Percentiles rank a stretch among this genome's conserved stretches.
Evolutionary conservation across 495 filamentous ascomycete genomes (phyloP).

Genomic region (Daldinia childiae): DNA sequence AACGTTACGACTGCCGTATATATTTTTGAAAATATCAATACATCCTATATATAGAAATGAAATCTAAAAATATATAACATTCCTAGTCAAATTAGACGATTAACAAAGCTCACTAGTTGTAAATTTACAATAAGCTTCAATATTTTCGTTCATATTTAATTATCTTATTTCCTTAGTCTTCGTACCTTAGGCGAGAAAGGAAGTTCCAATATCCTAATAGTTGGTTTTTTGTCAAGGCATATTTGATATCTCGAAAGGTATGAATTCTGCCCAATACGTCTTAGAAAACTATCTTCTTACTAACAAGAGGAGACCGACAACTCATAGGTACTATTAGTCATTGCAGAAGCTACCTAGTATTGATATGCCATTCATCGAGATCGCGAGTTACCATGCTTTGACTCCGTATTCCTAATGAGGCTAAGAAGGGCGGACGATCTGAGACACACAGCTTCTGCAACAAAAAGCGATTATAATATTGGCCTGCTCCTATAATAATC

Average conservation of each 20-base stretch:
- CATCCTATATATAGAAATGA: not conserved
- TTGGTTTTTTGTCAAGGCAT: not conserved
- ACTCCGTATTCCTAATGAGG: not conserved
- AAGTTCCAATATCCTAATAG: not conserved
- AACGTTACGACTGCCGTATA: slow-evolving; percentile 17
- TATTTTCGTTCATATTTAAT: slow-evolving; percentile 10
- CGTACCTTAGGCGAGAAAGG: slow-evolving; percentile 2
- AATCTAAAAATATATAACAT: not conserved
- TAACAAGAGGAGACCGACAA: not conserved
- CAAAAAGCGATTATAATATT: not conserved
- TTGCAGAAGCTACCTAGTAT: not conserved
- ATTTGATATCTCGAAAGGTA: not conserved
- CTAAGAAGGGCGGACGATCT: not conserved
- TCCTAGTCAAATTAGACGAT: not conserved
- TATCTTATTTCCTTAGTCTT: slow-evolving; percentile 8
- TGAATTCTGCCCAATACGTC: not conserved
- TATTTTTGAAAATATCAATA: slow-evolving; percentile 1
- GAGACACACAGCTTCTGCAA: not conserved
- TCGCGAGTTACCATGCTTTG: not conserved
- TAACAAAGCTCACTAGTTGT: not conserved
- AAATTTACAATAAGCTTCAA: not conserved
- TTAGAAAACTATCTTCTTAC: not conserved
- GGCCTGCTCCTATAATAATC: not conserved
- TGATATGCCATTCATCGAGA: not conserved
- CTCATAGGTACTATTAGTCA: not conserved